Evolutionary conservation across 2,329 filamentous ascomycete genomes (phyloP).

Genomic region (Aspergillus piperis): DNA sequence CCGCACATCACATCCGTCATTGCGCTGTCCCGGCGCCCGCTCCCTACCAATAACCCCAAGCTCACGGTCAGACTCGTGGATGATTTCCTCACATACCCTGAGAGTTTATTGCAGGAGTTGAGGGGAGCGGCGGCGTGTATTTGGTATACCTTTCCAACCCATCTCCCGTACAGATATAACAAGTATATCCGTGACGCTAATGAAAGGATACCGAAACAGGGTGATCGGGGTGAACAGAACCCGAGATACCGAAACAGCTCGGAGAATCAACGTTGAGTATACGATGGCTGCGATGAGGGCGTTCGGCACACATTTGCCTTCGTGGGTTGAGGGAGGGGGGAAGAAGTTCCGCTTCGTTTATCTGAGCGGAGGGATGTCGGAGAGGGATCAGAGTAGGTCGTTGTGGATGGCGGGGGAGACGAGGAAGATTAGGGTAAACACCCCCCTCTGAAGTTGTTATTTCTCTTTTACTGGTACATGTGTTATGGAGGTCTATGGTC

Average conservation of each 20-base stretch:
- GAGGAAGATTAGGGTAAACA: constrained; percentile 25
- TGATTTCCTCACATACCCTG: constrained; percentile 57
- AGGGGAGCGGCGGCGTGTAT: constrained; percentile 50
- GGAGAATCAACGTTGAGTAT: constrained; percentile 36
- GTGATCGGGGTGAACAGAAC: not conserved
- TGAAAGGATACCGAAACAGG: not conserved
- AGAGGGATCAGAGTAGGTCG: constrained; percentile 41
- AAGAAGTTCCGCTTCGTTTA: constrained; percentile 48
- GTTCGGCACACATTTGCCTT: constrained; percentile 27
- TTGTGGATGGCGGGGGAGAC: constrained; percentile 39
- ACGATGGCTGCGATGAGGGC: constrained; percentile 34
- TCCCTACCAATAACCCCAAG: constrained; percentile 51
- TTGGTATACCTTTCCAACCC: constrained; percentile 35
- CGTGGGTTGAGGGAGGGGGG: too few species aligned
- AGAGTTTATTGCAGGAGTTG: constrained; percentile 44
- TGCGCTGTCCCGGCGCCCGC: constrained; percentile 52
- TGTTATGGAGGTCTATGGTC: too few species aligned
- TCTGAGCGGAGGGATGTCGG: constrained; percentile 40
- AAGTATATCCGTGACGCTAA: too few species aligned
- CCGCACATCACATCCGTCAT: constrained; percentile 55
- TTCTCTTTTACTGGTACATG: too few species aligned
- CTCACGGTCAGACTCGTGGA: constrained; percentile 52
- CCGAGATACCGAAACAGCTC: constrained; percentile 22
- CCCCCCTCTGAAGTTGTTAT: too few species aligned
- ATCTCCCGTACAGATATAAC: too few species aligned